Evolutionary conservation across 2,329 filamentous ascomycete genomes (phyloP).

Genomic region (Fusarium buharicum): DNA sequence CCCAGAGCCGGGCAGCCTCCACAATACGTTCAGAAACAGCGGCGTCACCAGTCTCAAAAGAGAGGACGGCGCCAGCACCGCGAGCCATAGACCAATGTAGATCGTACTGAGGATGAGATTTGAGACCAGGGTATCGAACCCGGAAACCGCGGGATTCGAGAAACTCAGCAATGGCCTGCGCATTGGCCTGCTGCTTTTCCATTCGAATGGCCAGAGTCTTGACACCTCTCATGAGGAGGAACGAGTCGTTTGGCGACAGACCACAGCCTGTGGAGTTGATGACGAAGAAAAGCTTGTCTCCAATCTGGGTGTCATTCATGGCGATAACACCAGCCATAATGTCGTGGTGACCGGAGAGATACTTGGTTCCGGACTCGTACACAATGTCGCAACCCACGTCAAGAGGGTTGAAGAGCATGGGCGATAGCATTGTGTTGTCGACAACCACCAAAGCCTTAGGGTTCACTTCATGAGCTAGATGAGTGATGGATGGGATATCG

Average conservation of each 20-base stretch:
- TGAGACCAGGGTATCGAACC: slow-evolving; percentile 92
- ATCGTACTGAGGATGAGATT: slow-evolving; percentile 95
- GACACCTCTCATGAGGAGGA: slow-evolving; percentile 92
- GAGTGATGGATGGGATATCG: slow-evolving; percentile 84
- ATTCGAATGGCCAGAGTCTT: slow-evolving; percentile 98
- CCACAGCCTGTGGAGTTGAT: slow-evolving; percentile 98
- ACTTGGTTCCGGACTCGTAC: slow-evolving; percentile 98
- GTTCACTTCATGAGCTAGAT: slow-evolving; percentile 79
- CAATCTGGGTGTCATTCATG: slow-evolving; percentile 82
- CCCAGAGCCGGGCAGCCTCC: slow-evolving; percentile 90
- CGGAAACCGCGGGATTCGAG: slow-evolving; percentile 92
- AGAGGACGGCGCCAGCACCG: slow-evolving; percentile 91
- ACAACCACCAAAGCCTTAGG: slow-evolving; percentile 85
- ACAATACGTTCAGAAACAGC: slow-evolving; percentile 90
- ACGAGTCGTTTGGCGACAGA: slow-evolving; percentile 93
- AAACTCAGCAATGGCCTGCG: slow-evolving; percentile 90
- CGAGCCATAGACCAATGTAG: slow-evolving; percentile 96
- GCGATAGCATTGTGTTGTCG: slow-evolving; percentile 99
- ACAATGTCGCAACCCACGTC: slow-evolving; percentile 95
- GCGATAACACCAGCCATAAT: slow-evolving; percentile 98
- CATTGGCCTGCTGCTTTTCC: slow-evolving; percentile 97
- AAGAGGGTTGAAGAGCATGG: slow-evolving; percentile 91
- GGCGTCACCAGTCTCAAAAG: slow-evolving; percentile 93
- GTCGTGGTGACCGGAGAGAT: slow-evolving; percentile 96
- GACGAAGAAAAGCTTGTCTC: slow-evolving; percentile 92